Evolutionary conservation across 805 yeast species (phyloP), one percentile per base, ranked within the genome.

Genomic region (Teunomyces panamensis): DNA sequence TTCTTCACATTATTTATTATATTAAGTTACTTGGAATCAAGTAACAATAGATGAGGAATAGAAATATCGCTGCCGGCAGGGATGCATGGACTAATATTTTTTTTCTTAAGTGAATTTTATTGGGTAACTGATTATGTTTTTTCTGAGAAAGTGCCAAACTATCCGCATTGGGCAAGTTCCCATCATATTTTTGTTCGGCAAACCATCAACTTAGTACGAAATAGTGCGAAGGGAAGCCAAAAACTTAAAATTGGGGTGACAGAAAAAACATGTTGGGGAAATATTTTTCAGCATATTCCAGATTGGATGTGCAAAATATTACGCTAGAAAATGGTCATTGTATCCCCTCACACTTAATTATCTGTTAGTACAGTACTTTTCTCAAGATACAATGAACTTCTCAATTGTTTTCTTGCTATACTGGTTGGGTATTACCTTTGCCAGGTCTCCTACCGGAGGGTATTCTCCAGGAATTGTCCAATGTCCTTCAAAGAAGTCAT

Each of bases 391-490:
- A 24, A 37, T 37, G 41, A 10, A 37, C 27, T 13, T 20, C n/a
- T 37, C 28, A n/a, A 7, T 37, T 1, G 30, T 37, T 37, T 37
- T 37, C 30, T 26, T 37, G 9, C 13, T 37, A 24, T 37, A 13
- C 14, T 37, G 24, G 30, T 20, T 37, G 10, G 41, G 41, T 6
- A 14, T 48, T 10, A 42, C 44, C 28, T 14, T 29, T 24, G 62
- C 59, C 30, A 29, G 45, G 27, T 59, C 66, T 13, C 64, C 63
- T 3, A 49, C 58, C 6, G 58, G 57, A 5, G 56, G 57, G 1
- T 68, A 65, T 49, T 70, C 72, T 2, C 73, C 73, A 20, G 63
- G 60, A 2, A 11, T 20, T 10, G 67, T 57, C 10, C 47, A 54
- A 26, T 68, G 73, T 49, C 73, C 71, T 2, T 24, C 47, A 9